A percentile compares a stretch with the other conserved stretches of the same genome.
Conservation (phyloP, 2,329 filamentous ascomycete species). For the Aspergillus sp. region DNA sequence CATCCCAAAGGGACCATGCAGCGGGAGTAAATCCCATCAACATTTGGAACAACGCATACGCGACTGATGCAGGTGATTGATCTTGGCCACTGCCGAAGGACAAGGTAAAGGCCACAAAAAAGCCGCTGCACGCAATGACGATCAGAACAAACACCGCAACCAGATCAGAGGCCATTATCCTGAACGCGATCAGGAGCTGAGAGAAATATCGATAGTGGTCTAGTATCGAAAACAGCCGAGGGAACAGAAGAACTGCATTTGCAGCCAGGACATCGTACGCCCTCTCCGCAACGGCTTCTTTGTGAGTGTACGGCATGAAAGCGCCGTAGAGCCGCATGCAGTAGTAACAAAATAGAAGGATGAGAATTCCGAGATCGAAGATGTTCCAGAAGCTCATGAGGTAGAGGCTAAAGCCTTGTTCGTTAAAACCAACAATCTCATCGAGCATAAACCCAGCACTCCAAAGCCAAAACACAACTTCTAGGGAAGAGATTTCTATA, state of each 20-base stretch:
- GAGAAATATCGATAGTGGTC: constrained; percentile 97
- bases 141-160: constrained; percentile 82
- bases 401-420: constrained; percentile 93
- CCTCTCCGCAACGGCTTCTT: constrained; percentile 72
- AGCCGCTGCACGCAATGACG: constrained; percentile 85
- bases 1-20: constrained; percentile 86
- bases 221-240: constrained; percentile 85
- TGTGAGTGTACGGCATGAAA: constrained; percentile 70
- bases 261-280: constrained; percentile 93
- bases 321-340: constrained; percentile 86
- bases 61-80: constrained; percentile 70
- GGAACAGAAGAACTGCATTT: constrained; percentile 85
- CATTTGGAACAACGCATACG: constrained; percentile 89
- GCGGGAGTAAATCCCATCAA: constrained; percentile 95
- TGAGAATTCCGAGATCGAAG: constrained; percentile 85
- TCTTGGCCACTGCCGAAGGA: constrained; percentile 64
- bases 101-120: constrained; percentile 90
- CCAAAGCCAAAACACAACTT: constrained; percentile 96
- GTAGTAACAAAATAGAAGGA: constrained; percentile 85
- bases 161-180: constrained; percentile 89
- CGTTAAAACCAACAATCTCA: constrained; percentile 92
- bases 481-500: constrained; percentile 75
- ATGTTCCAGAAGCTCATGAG: constrained; percentile 98
- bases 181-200: constrained; percentile 88
- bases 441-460: constrained; percentile 96